These are phyloP conservation scores for Fusarium vanettenii DNA, from an alignment of 2,329 filamentous ascomycete species.

Conservation along the genomic window DNA sequence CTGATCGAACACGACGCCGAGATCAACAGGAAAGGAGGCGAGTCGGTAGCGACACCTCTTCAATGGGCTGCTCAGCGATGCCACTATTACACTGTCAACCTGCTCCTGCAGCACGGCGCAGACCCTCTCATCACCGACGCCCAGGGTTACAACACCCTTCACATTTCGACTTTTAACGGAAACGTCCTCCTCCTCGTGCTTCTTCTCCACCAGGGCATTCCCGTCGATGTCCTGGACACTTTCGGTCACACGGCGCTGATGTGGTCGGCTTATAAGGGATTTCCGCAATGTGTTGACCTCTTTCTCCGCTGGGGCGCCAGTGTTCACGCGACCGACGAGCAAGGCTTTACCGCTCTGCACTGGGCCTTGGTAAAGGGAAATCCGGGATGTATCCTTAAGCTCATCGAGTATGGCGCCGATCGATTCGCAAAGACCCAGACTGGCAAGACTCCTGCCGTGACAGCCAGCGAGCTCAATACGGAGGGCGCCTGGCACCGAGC, in stretches of 20 bases:
- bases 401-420: conserved; percentile 95
- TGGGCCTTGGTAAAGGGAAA: conserved; percentile 97
- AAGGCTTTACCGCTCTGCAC: conserved; percentile 93
- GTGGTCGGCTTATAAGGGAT: conserved; percentile 99
- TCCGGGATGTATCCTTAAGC: conserved; percentile 87
- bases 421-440: conserved; percentile 89
- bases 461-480: conserved; percentile 92
- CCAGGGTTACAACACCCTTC: conserved; percentile 97
- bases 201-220: conserved; percentile 93
- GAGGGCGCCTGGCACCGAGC: conserved; percentile 84
- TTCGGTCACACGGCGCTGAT: conserved; percentile 95
- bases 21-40: conserved; percentile 94
- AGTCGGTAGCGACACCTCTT: conserved; percentile 91
- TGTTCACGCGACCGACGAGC: conserved; percentile 89
- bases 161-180: conserved; percentile 96
- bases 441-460: conserved; percentile 89
- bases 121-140: conserved; percentile 93
- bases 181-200: conserved; percentile 91
- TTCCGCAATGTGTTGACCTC: conserved; percentile 89
- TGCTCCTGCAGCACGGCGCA: conserved; percentile 90
- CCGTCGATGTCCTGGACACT: conserved; percentile 88
- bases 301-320: conserved; percentile 96
- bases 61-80: conserved; percentile 98
- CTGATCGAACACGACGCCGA: conserved; percentile 86
- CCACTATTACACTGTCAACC: conserved; percentile 95